phyloP scores from a whole-genome alignment of 768 basidiomycete species.

The Lepiota venenata region DNA sequence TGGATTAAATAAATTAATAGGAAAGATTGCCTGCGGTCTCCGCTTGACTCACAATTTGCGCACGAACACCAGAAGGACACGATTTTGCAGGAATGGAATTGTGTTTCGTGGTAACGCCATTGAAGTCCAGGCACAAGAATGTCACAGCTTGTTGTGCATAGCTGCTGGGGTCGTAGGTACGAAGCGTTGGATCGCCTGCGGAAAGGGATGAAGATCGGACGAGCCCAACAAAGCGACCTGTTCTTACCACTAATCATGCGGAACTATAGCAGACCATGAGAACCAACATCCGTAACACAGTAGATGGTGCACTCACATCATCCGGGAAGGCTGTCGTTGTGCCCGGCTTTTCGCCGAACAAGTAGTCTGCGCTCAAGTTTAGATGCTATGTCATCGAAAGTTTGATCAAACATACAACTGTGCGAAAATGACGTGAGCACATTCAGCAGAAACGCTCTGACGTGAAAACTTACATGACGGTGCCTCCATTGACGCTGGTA shows the following conservation, averaged over 20 bases:
- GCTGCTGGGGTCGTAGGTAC: constrained; percentile 43
- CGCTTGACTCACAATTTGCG: constrained; percentile 41
- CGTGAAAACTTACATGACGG: constrained; percentile 36
- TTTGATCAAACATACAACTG: constrained; percentile 25
- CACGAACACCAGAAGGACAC: constrained; percentile 47
- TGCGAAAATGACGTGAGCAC: constrained; percentile 3
- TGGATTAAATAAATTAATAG: constrained; percentile 14
- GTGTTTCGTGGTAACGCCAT: constrained; percentile 33
- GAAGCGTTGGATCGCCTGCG: constrained; percentile 38
- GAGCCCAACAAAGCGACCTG: neutral
- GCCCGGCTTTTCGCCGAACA: constrained; percentile 43
- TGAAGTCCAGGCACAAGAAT: constrained; percentile 46
- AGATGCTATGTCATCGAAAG: neutral
- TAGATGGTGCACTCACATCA: constrained; percentile 32
- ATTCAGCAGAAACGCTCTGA: constrained; percentile 1
- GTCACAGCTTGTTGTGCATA: constrained; percentile 45
- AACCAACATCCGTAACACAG: constrained; percentile 8
- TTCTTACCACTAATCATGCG: constrained; percentile 48
- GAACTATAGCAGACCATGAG: constrained; percentile 30
- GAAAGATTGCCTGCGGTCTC: neutral
- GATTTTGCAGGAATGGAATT: constrained; percentile 33
- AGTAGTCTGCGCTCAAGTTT: constrained; percentile 34
- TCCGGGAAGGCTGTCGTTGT: constrained; percentile 52
- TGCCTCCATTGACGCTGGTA: constrained; percentile 36
- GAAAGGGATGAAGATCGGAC: neutral